Percentiles rank a stretch among this genome's conserved stretches.
phyloP scores from a whole-genome alignment of 257 asterid genomes.

The Ligustrum vulgare region DNA sequence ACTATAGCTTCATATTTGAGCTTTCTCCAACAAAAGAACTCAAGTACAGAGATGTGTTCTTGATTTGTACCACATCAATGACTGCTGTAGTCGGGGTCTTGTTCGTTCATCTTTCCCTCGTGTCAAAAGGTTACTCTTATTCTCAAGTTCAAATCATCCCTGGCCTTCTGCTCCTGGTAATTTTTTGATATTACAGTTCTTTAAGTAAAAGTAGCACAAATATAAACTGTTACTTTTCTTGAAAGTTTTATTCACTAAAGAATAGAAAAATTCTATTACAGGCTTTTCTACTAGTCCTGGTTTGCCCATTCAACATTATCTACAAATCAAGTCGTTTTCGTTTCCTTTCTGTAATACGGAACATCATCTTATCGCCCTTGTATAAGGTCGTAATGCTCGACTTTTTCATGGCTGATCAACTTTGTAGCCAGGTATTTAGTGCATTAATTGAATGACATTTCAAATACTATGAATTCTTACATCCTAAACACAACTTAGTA shows the following conservation, averaged over 20 bases:
- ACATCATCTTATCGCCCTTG: constrained; percentile 72
- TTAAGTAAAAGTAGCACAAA: not conserved
- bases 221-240: no score
- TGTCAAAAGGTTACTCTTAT: constrained; percentile 65
- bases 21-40: constrained; percentile 61
- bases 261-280: constrained; percentile 13
- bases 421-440: constrained; percentile 78
- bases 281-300: constrained; percentile 49
- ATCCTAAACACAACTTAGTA: not conserved
- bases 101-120: constrained; percentile 70
- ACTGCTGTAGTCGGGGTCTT: constrained; percentile 63
- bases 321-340: constrained; percentile 80
- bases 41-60: constrained; percentile 70
- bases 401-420: constrained; percentile 96
- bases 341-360: constrained; percentile 63
- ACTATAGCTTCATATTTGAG: constrained; percentile 84
- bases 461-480: not conserved
- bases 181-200: not conserved
- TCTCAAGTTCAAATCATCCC: constrained; percentile 69
- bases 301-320: constrained; percentile 75
- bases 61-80: constrained; percentile 77
- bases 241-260: not conserved
- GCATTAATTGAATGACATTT: not conserved
- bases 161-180: constrained; percentile 73
- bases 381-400: constrained; percentile 95